Percentiles rank a stretch among this genome's conserved stretches.
phyloP scores from a whole-genome alignment of 371 early-diverging fungal genomes.

The Quaeritorhiza haematococci region DNA sequence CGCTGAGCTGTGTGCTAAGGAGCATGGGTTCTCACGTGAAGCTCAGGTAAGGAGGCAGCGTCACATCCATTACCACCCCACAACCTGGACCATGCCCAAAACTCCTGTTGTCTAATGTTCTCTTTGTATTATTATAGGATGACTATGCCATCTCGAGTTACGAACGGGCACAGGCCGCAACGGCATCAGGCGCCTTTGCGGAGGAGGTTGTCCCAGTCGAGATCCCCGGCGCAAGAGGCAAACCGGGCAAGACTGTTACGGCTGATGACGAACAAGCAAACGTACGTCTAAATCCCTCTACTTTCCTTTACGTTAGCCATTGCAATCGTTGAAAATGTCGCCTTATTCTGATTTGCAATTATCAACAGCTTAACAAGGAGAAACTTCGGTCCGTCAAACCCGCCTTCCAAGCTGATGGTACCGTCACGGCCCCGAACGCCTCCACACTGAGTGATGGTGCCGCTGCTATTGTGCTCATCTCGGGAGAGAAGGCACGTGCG shows the following conservation, averaged over 20 bases:
- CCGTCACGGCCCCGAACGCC: conserved; percentile 95
- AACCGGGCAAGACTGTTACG: conserved; percentile 72
- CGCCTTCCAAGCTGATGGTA: conserved; percentile 35
- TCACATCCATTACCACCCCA: too few relatives aligned
- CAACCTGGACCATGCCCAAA: too few relatives aligned
- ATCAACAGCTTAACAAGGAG: conserved; percentile 42
- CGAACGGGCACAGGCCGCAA: conserved; percentile 82
- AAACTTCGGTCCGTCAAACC: conserved; percentile 63
- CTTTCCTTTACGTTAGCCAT: conserved; percentile 36
- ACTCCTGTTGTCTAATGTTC: too few relatives aligned
- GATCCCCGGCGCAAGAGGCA: conserved; percentile 77
- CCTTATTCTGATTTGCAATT: conserved; percentile 14
- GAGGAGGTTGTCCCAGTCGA: conserved; percentile 87
- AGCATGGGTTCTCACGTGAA: conserved; percentile 73
- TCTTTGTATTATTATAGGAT: conserved; percentile 48
- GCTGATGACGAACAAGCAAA: conserved; percentile 86
- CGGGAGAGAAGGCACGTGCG: conserved; percentile 64
- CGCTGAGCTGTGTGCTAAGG: conserved; percentile 85
- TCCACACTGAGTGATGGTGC: conserved; percentile 94
- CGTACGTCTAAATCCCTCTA: conserved; percentile 59
- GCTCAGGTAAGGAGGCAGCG: too few relatives aligned
- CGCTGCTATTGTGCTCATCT: conserved; percentile 83
- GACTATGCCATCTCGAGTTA: conserved; percentile 83
- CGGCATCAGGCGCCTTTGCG: conserved; percentile 76
- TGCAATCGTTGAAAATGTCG: not conserved